Evolutionary conservation across 371 early-diverging fungal genomes (phyloP).

Genomic region (Lichtheimia ornata): DNA sequence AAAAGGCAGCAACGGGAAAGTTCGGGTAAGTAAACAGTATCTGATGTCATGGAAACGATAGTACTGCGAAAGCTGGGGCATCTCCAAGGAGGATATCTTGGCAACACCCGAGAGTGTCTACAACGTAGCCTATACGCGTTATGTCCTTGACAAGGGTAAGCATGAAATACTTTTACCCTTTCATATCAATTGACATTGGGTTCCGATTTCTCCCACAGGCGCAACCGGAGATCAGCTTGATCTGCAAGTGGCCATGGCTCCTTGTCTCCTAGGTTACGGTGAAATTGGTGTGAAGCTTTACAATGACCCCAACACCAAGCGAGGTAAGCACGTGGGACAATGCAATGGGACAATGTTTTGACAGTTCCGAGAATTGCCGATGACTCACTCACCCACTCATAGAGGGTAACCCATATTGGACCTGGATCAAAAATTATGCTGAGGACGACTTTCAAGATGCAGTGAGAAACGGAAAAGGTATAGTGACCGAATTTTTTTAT

Average conservation of each 20-base stretch:
- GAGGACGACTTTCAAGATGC: slow-evolving; percentile 67
- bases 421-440: slow-evolving; percentile 78
- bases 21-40: no score
- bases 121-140: slow-evolving; percentile 84
- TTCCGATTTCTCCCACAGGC: slow-evolving; percentile 22
- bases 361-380: no score
- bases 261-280: slow-evolving; percentile 85
- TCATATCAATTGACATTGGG: neutral
- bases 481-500: slow-evolving; percentile 7
- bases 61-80: slow-evolving; percentile 75
- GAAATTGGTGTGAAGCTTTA: slow-evolving; percentile 70
- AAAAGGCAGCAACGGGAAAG: slow-evolving; percentile 4
- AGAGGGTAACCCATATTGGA: slow-evolving; percentile 81
- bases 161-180: neutral
- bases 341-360: no score
- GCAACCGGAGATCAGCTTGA: slow-evolving; percentile 76
- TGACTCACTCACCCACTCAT: neutral
- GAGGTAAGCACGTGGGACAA: slow-evolving; percentile 23
- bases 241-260: slow-evolving; percentile 76
- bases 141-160: slow-evolving; percentile 72
- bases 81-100: slow-evolving; percentile 65
- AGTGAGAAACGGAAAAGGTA: slow-evolving; percentile 61
- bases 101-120: slow-evolving; percentile 69
- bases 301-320: slow-evolving; percentile 66
- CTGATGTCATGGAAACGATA: slow-evolving; percentile 14